Evolutionary conservation across 176 grass and related monocot species (phyloP).

Genomic region (Panicum miliaceum): DNA sequence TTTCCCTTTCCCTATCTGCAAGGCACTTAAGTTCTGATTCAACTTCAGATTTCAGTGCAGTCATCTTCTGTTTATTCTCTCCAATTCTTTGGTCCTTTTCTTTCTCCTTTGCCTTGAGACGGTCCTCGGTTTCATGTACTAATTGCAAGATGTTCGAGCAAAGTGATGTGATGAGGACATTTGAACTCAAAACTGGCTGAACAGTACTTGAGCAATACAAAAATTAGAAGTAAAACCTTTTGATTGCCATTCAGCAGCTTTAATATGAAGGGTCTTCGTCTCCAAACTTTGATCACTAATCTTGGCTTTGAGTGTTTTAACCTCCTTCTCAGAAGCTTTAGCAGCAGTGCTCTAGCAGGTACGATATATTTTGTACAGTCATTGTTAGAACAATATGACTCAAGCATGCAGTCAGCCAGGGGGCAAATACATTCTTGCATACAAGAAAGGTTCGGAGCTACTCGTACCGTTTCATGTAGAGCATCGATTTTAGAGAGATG

Average conservation of each 20-base stretch:
- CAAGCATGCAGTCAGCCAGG: neutral
- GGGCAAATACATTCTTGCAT: neutral
- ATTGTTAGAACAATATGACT: constrained; percentile 23
- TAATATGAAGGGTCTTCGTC: constrained; percentile 51
- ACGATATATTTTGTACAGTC: constrained; percentile 22
- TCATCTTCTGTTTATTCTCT: constrained; percentile 62
- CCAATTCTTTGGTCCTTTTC: constrained; percentile 58
- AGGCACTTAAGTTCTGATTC: constrained; percentile 62
- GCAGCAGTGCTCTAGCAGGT: constrained; percentile 56
- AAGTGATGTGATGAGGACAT: neutral
- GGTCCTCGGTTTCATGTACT: constrained; percentile 56
- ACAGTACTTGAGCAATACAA: constrained; percentile 27
- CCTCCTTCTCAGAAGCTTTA: constrained; percentile 84
- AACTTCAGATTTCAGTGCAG: constrained; percentile 55
- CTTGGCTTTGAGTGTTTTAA: constrained; percentile 72
- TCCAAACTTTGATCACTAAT: constrained; percentile 56
- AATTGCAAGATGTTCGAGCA: constrained; percentile 13
- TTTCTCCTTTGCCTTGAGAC: constrained; percentile 59
- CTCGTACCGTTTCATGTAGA: constrained; percentile 78
- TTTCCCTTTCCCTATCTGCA: constrained; percentile 56
- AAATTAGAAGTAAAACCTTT: constrained; percentile 59
- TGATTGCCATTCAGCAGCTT: constrained; percentile 65
- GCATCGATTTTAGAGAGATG: constrained; percentile 58
- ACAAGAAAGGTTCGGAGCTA: neutral
- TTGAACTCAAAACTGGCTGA: neutral